Conservation (phyloP, 345 rosid genomes). For the Barbarea vulgaris region DNA sequence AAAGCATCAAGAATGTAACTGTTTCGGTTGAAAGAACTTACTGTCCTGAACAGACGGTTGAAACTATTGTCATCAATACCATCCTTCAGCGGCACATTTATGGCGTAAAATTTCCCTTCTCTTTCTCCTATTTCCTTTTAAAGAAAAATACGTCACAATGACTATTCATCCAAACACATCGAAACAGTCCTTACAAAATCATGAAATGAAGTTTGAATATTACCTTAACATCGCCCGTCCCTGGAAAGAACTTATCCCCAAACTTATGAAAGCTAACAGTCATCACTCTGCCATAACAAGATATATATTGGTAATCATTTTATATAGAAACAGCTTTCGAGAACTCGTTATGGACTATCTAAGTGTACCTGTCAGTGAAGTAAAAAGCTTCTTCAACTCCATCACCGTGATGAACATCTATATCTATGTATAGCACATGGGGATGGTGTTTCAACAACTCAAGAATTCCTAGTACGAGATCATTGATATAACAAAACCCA, state of each 20-base stretch:
- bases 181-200: neutral
- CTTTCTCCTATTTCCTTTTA: conserved; percentile 90
- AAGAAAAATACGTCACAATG: conserved; percentile 18
- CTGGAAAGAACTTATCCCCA: conserved; percentile 97
- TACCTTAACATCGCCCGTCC: conserved; percentile 99
- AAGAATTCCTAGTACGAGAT: conserved; percentile 91
- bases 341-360: neutral
- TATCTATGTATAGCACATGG: conserved; percentile 87
- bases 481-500: conserved; percentile 97
- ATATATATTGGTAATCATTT: conserved; percentile 16
- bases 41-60: conserved; percentile 91
- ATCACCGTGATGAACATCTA: conserved; percentile 99
- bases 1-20: neutral
- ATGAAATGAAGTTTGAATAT: neutral
- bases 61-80: conserved; percentile 95
- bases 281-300: conserved; percentile 78
- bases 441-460: conserved; percentile 92
- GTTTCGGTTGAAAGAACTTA: conserved; percentile 46
- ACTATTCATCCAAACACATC: conserved; percentile 20
- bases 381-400: conserved; percentile 99
- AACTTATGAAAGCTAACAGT: conserved; percentile 98
- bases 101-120: conserved; percentile 95
- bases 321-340: neutral
- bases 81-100: conserved; percentile 95
- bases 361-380: conserved; percentile 84